phyloP scores from a whole-genome alignment of 805 yeast genomes.

The Candida krabiensis region DNA sequence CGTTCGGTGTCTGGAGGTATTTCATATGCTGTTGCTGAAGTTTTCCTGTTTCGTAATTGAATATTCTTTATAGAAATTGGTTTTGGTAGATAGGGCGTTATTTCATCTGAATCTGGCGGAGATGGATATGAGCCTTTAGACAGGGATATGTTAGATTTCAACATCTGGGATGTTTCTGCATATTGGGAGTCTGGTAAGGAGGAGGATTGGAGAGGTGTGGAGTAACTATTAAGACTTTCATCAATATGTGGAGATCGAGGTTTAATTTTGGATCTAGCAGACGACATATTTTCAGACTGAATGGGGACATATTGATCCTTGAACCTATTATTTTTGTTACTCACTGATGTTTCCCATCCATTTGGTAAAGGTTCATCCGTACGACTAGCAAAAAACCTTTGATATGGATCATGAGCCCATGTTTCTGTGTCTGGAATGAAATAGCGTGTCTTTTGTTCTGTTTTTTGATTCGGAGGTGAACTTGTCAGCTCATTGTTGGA shows the following conservation, averaged over 20 bases:
- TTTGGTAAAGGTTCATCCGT: slow-evolving; percentile 16
- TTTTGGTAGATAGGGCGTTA: slow-evolving; percentile 15
- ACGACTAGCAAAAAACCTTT: slow-evolving; percentile 22
- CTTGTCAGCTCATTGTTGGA: too few relatives aligned
- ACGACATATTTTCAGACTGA: background rate
- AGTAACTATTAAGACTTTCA: too few relatives aligned
- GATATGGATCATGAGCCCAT: slow-evolving; percentile 30
- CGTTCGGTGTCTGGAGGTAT: background rate
- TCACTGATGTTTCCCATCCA: slow-evolving; percentile 18
- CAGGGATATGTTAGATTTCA: too few relatives aligned
- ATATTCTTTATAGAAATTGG: slow-evolving; percentile 12
- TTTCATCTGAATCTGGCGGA: slow-evolving; percentile 13
- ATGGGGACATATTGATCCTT: slow-evolving; percentile 11
- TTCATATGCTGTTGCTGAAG: slow-evolving; percentile 3
- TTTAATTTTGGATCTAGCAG: too few relatives aligned
- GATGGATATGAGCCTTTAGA: slow-evolving; percentile 11
- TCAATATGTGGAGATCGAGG: too few relatives aligned
- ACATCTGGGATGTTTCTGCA: too few relatives aligned
- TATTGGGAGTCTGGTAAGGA: too few relatives aligned
- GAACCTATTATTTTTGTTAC: slow-evolving; percentile 20
- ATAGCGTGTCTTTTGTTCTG: background rate
- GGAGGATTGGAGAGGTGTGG: too few relatives aligned
- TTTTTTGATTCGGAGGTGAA: background rate
- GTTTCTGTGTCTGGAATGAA: slow-evolving; percentile 10
- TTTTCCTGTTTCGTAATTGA: too few relatives aligned